Conservation (phyloP, 805 yeast species). For the Blastobotrys attinorum region DNA sequence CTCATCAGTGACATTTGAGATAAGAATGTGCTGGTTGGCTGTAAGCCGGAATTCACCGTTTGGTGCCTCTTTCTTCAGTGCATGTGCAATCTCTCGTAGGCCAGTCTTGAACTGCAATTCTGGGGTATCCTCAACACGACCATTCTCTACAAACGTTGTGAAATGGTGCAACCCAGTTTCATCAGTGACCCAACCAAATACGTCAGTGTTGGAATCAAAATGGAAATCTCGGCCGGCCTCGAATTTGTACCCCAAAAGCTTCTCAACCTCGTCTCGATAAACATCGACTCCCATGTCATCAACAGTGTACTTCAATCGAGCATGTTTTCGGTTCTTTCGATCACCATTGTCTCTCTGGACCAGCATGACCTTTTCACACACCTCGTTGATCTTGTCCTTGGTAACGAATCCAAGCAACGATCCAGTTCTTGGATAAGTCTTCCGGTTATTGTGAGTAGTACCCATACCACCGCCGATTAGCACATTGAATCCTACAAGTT, state of each 20-base stretch:
- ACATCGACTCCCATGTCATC: conserved; percentile 89
- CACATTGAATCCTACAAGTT: conserved; percentile 75
- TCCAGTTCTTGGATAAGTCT: conserved; percentile 94
- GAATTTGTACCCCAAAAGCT: conserved; percentile 67
- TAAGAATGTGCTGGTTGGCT: conserved; percentile 87
- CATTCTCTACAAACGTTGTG: conserved; percentile 92
- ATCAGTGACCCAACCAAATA: conserved; percentile 90
- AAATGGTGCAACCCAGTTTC: conserved; percentile 72
- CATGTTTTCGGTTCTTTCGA: conserved; percentile 93
- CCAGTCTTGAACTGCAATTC: conserved; percentile 89
- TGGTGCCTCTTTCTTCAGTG: conserved; percentile 42
- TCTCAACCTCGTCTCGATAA: conserved; percentile 75
- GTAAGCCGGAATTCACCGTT: conserved; percentile 87
- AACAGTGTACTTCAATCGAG: conserved; percentile 92
- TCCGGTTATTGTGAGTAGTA: conserved; percentile 90
- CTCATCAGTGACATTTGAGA: conserved; percentile 64
- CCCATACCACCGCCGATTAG: conserved; percentile 99
- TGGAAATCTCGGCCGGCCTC: conserved; percentile 63
- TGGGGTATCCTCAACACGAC: conserved; percentile 89
- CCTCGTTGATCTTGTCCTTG: conserved; percentile 60
- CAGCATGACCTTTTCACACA: conserved; percentile 85
- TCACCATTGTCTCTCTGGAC: conserved; percentile 95
- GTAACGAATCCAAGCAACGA: conserved; percentile 72
- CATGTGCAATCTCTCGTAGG: conserved; percentile 66
- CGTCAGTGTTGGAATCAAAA: conserved; percentile 81